A percentile compares a stretch with the other conserved stretches of the same genome.
phyloP scores from a whole-genome alignment of 2,329 filamentous ascomycete genomes.

The Fusarium gaditjirri region DNA sequence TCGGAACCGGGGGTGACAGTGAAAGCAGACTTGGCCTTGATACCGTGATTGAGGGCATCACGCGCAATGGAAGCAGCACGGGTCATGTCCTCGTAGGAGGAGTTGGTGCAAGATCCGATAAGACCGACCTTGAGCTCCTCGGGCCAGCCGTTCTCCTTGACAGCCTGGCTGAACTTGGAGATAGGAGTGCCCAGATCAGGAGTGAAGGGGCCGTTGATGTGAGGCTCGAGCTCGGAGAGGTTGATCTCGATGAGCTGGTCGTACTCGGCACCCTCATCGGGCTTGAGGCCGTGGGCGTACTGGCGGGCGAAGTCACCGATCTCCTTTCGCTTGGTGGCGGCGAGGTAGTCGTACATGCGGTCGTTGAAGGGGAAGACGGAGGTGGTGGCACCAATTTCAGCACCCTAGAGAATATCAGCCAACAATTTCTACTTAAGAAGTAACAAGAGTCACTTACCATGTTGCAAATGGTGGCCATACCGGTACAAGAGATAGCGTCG shows the following conservation, averaged over 20 bases:
- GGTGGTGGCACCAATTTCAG: conserved; percentile 86
- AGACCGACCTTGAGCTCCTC: conserved; percentile 90
- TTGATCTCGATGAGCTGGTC: conserved; percentile 93
- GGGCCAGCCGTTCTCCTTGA: conserved; percentile 89
- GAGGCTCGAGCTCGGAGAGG: conserved; percentile 88
- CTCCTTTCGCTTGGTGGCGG: conserved; percentile 86
- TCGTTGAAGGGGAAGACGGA: conserved; percentile 98
- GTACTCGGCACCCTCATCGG: conserved; percentile 90
- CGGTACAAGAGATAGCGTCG: conserved; percentile 80
- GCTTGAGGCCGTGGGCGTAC: conserved; percentile 86
- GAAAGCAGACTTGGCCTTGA: conserved; percentile 90
- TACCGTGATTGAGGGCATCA: conserved; percentile 87
- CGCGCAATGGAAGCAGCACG: conserved; percentile 92
- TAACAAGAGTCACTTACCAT: conserved; percentile 62
- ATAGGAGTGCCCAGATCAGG: conserved; percentile 94
- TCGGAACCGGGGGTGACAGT: conserved; percentile 97
- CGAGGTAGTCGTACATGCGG: conserved; percentile 95
- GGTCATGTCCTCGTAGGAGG: conserved; percentile 98
- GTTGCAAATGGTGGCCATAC: conserved; percentile 84
- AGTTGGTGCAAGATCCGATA: conserved; percentile 98
- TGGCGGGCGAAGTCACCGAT: conserved; percentile 90
- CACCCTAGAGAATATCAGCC: conserved; percentile 49
- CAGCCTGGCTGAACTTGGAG: conserved; percentile 86
- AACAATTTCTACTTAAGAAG: background rate
- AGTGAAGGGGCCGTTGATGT: conserved; percentile 97